These are phyloP conservation scores for Fusarium virguliforme DNA, from an alignment of 2,329 filamentous ascomycete genomes.

Conservation along the genomic window DNA sequence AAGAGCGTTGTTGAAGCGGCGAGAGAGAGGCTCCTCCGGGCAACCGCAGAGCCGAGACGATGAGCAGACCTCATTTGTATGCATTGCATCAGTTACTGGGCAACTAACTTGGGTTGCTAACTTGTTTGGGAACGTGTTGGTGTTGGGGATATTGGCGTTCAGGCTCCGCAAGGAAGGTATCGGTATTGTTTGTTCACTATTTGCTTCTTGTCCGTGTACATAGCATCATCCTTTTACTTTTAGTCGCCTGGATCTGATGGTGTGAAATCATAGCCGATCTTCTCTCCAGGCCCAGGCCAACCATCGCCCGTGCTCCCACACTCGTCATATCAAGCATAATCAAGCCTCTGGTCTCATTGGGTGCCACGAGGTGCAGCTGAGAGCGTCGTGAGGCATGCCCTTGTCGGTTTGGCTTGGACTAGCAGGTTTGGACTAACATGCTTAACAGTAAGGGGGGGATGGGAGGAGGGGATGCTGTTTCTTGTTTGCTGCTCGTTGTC, in stretches of 20 bases:
- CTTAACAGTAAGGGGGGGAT: constrained; percentile 1
- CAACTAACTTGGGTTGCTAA: not conserved
- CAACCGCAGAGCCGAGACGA: constrained; percentile 30
- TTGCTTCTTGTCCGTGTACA: constrained; percentile 5
- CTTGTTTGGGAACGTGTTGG: constrained; percentile 10
- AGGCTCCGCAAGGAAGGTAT: constrained; percentile 12
- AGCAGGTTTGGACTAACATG: constrained; percentile 2
- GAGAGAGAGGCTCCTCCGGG: constrained; percentile 37
- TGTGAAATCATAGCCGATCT: not conserved
- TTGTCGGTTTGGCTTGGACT: constrained; percentile 1
- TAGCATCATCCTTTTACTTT: constrained; percentile 19
- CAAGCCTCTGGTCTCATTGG: constrained; percentile 5
- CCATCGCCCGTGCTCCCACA: not conserved
- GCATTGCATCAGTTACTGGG: constrained; percentile 4
- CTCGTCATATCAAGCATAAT: constrained; percentile 11
- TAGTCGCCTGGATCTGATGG: constrained; percentile 5
- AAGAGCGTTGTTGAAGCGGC: constrained; percentile 50
- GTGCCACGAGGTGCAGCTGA: constrained; percentile 1
- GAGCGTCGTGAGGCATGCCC: constrained; percentile 11
- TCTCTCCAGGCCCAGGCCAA: not conserved
- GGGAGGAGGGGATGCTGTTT: not conserved
- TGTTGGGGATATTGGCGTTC: constrained; percentile 26
- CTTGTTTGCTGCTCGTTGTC: constrained; percentile 14
- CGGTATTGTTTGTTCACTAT: not conserved
- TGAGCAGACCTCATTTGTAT: constrained; percentile 4